Evolutionary conservation across 2,329 filamentous ascomycete species (phyloP).

Genomic region (Nemania sp.): DNA sequence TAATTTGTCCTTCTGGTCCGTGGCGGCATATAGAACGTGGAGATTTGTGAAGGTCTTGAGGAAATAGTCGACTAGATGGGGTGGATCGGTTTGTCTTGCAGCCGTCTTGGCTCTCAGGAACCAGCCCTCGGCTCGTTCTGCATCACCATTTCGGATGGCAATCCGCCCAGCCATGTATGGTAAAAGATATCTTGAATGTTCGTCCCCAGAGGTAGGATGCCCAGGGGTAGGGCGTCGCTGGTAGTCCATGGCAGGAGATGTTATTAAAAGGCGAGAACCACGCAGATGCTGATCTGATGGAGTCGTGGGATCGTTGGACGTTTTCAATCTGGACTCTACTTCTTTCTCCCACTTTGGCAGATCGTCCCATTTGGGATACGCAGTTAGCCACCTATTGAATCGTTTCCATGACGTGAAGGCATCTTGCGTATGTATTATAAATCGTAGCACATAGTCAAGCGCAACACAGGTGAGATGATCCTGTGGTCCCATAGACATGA

Average conservation of each 20-base stretch:
- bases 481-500: slow-evolving; percentile 35
- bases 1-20: slow-evolving; percentile 27
- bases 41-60: slow-evolving; percentile 36
- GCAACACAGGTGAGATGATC: slow-evolving; percentile 40
- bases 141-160: slow-evolving; percentile 34
- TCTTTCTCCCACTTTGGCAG: slow-evolving; percentile 24
- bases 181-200: slow-evolving; percentile 34
- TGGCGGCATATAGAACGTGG: slow-evolving; percentile 37
- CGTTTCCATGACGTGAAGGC: slow-evolving; percentile 30
- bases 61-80: slow-evolving; percentile 28
- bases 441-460: slow-evolving; percentile 40
- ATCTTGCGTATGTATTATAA: slow-evolving; percentile 35
- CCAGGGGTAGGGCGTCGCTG: neutral
- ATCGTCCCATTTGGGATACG: slow-evolving; percentile 36
- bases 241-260: slow-evolving; percentile 29
- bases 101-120: slow-evolving; percentile 34
- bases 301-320: neutral
- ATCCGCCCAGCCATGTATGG: slow-evolving; percentile 38
- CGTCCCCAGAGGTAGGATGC: neutral
- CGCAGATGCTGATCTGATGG: neutral
- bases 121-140: slow-evolving; percentile 37
- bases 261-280: neutral
- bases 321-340: slow-evolving; percentile 28
- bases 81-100: slow-evolving; percentile 19
- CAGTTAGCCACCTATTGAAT: slow-evolving; percentile 33